Base-by-base conservation (phyloP, 176 grass and related monocot species). In the Echinochloa phyllopogon region DNA sequence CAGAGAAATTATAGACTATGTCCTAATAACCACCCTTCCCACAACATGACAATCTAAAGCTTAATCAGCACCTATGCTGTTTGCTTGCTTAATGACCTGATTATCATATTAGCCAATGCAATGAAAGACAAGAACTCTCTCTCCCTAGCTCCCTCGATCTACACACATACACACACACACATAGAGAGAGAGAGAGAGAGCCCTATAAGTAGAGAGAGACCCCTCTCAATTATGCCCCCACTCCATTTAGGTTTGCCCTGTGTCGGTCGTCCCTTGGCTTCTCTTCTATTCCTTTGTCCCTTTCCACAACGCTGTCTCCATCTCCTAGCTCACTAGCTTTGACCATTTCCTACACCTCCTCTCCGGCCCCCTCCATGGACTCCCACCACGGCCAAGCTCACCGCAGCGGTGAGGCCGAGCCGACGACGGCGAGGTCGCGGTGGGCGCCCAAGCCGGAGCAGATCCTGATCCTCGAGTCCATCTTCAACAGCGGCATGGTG, bases 401-500 rank as follows among this genome's bases (percentile, higher is more conserved):
- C 36, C 62, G 71, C 36, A 8, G 63, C 44, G 21, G 15, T 1
- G 76, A 10, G 6, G 69, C 59, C 23, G 83, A 89, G 77, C 61
- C 77, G 3, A 29, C 80, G 52, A 47, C 80, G 78, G 56, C 56
- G 45, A 77, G 88, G 78, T 90, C 78, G 1, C 83, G 88, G 57
- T 90, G 88, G 88, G 83, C 83, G 25, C 88, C 88, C 0, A 90
- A 82, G 78, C 88, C 88, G 6, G 88, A 90, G 83, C 88, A 90
- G 78, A 90, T 90, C 78, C 83, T 90, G 38, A 90, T 90, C 56
- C 88, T 90, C 0, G 88, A 90, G 83, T 86, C 88, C 78, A 86
- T 90, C 72, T 90, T 90, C 83, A 90, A 90, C 88, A 86, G 88
- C 56, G 88, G 88, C 38, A 90, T 78, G 88, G 88, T 90, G 65